Percentiles rank a stretch among this genome's conserved stretches.
Conservation (phyloP, 768 basidiomycete species). For the Boletus rubropictus region DNA sequence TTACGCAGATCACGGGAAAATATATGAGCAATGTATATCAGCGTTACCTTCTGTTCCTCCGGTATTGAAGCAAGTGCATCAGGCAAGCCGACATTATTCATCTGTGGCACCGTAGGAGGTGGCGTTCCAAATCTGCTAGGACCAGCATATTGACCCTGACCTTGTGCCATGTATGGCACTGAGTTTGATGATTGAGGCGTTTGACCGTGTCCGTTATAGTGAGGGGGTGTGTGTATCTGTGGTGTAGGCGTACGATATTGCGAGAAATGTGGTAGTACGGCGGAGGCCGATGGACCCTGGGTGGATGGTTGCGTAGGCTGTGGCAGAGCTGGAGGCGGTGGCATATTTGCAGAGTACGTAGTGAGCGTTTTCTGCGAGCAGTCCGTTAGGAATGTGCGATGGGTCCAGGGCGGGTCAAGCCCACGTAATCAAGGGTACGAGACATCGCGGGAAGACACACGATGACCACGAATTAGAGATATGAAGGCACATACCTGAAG, state of each 20-base stretch:
- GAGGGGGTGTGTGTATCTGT: conserved; percentile 26
- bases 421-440: not conserved
- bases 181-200: conserved; percentile 24
- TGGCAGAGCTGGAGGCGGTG: conserved; percentile 10
- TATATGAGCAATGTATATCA: conserved; percentile 6
- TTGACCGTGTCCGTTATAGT: conserved; percentile 26
- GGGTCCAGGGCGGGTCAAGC: not conserved
- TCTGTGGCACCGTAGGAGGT: conserved; percentile 19
- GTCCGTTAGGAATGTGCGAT: conserved; percentile 5
- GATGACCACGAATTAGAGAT: not conserved
- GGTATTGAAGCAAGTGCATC: conserved; percentile 56
- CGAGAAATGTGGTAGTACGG: conserved; percentile 42
- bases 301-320: conserved; percentile 21
- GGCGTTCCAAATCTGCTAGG: conserved; percentile 18
- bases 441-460: not conserved
- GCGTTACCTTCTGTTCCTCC: conserved; percentile 60
- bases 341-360: conserved; percentile 36
- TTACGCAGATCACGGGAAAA: conserved; percentile 4
- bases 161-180: conserved; percentile 15
- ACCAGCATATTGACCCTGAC: conserved; percentile 17
- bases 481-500: conserved; percentile 49
- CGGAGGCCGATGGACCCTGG: conserved; percentile 31
- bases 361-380: conserved; percentile 54
- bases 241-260: conserved; percentile 35
- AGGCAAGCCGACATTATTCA: conserved; percentile 30